phyloP scores from a whole-genome alignment of 192 early-diverging fungal genomes.

The Kickxella alabastrina region DNA sequence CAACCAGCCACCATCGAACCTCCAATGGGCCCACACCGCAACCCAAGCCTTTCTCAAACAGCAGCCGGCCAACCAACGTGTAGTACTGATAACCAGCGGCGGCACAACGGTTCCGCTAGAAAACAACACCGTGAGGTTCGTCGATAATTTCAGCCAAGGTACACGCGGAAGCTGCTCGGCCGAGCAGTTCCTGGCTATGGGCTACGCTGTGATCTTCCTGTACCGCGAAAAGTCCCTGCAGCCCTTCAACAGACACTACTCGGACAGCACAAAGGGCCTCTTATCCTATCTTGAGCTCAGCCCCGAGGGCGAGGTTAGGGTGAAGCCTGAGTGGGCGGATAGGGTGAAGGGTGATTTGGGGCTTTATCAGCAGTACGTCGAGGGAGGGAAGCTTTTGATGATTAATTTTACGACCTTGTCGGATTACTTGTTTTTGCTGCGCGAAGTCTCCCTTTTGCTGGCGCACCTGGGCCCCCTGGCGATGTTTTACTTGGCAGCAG shows the following conservation, averaged over 20 bases:
- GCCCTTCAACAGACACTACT: conserved; percentile 89
- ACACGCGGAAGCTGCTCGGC: conserved; percentile 93
- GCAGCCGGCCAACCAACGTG: conserved; percentile 54
- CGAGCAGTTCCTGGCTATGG: conserved; percentile 83
- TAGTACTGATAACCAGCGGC: conserved; percentile 92
- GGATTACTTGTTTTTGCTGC: conserved; percentile 90
- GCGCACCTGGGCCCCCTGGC: conserved; percentile 60
- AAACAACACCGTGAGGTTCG: conserved; percentile 94
- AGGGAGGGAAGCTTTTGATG: conserved; percentile 64
- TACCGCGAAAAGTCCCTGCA: conserved; percentile 89
- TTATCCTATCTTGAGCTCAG: conserved; percentile 76
- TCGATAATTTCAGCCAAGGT: conserved; percentile 98
- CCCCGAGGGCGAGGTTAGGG: conserved; percentile 53
- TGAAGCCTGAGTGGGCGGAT: conserved; percentile 63
- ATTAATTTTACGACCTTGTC: conserved; percentile 84
- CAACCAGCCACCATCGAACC: conserved; percentile 61
- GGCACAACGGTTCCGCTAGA: conserved; percentile 97
- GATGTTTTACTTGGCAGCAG: conserved; percentile 97
- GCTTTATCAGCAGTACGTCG: conserved; percentile 63
- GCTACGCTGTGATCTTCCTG: conserved; percentile 96
- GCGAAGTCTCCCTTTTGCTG: conserved; percentile 67
- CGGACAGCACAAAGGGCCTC: conserved; percentile 71
- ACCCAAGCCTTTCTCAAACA: conserved; percentile 57
- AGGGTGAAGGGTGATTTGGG: conserved; percentile 63
- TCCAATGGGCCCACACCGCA: conserved; percentile 56